A percentile compares a stretch with the other conserved stretches of the same genome.
Evolutionary conservation across 1,284 basidiomycete genomes (phyloP).

Genomic region (Cutaneotrichosporon dermatis): DNA sequence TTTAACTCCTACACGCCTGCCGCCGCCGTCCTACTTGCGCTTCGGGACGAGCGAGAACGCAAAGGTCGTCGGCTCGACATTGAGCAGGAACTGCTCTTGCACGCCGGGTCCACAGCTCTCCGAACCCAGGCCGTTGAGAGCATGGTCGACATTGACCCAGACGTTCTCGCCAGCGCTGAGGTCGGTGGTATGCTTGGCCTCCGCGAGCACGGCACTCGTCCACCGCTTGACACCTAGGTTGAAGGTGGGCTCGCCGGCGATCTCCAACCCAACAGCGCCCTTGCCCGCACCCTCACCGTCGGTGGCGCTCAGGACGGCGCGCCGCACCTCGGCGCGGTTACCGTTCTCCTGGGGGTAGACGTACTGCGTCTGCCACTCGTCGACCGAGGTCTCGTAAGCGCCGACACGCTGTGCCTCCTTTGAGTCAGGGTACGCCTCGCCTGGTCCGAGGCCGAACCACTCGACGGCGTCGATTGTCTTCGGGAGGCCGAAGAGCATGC

Average conservation of each 20-base stretch:
- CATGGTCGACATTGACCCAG: slow-evolving; percentile 23
- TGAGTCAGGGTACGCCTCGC: slow-evolving; percentile 21
- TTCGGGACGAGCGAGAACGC: neutral
- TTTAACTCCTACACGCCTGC: too few relatives aligned
- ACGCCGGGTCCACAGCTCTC: neutral
- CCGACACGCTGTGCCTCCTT: slow-evolving; percentile 6
- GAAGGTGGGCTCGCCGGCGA: slow-evolving; percentile 3
- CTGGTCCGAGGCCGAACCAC: slow-evolving; percentile 21
- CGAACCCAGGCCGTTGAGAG: slow-evolving; percentile 16
- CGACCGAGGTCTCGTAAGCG: slow-evolving; percentile 7
- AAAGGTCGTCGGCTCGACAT: neutral
- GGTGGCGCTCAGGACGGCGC: slow-evolving; percentile 8
- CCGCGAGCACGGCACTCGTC: slow-evolving; percentile 18
- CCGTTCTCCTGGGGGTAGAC: slow-evolving; percentile 28
- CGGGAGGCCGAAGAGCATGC: slow-evolving; percentile 15
- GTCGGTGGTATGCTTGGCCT: slow-evolving; percentile 18
- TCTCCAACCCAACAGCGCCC: neutral
- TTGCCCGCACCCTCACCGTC: neutral
- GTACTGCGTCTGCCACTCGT: slow-evolving; percentile 23
- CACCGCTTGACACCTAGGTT: slow-evolving; percentile 20
- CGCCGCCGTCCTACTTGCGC: too few relatives aligned
- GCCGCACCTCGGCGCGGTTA: slow-evolving; percentile 12
- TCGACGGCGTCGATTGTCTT: slow-evolving; percentile 4
- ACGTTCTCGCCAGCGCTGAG: slow-evolving; percentile 16
- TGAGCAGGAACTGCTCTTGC: neutral